These are phyloP conservation scores for Trichosporon sp. DNA, from an alignment of 1,284 basidiomycete genomes.

Conservation along the genomic window DNA sequence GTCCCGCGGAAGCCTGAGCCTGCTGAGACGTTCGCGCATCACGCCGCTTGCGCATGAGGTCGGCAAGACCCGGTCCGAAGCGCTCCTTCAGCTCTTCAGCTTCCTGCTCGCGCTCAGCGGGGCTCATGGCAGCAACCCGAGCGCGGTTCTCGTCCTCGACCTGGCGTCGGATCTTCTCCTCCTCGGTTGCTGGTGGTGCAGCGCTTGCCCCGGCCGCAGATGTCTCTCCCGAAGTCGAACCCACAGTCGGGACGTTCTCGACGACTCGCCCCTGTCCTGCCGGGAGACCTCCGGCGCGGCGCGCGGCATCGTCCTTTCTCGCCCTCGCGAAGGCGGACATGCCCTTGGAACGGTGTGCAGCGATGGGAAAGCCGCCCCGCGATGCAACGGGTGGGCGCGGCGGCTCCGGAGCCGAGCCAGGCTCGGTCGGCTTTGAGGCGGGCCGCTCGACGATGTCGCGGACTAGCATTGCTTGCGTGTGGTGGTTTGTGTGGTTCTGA, in stretches of 20 bases:
- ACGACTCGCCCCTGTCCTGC: conserved; percentile 15
- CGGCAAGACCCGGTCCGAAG: conserved; percentile 61
- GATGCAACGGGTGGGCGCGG: conserved; percentile 19
- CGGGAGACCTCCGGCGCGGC: conserved; percentile 7
- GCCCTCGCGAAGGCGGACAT: conserved; percentile 15
- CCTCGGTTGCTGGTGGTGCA: conserved; percentile 1
- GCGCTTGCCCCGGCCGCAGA: not conserved
- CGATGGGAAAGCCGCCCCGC: conserved; percentile 15
- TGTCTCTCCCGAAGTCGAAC: not conserved
- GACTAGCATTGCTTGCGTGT: conserved; percentile 22
- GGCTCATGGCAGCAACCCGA: conserved; percentile 56
- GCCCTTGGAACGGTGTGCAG: conserved; percentile 10
- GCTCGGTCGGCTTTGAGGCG: conserved; percentile 14
- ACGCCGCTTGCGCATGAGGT: conserved; percentile 53
- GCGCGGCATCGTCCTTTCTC: conserved; percentile 4
- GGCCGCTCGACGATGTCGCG: conserved; percentile 32
- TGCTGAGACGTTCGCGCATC: not conserved
- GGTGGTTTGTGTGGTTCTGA: not conserved
- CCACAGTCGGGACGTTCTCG: conserved; percentile 7
- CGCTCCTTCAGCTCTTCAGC: conserved; percentile 59
- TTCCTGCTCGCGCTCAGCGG: conserved; percentile 58
- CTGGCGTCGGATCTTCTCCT: conserved; percentile 8
- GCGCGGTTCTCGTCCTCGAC: conserved; percentile 41
- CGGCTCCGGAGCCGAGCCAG: not conserved
- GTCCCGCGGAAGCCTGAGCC: not conserved